These are phyloP conservation scores for Hypoxylon rickii DNA, from an alignment of 495 filamentous ascomycete genomes.

Conservation along the genomic window DNA sequence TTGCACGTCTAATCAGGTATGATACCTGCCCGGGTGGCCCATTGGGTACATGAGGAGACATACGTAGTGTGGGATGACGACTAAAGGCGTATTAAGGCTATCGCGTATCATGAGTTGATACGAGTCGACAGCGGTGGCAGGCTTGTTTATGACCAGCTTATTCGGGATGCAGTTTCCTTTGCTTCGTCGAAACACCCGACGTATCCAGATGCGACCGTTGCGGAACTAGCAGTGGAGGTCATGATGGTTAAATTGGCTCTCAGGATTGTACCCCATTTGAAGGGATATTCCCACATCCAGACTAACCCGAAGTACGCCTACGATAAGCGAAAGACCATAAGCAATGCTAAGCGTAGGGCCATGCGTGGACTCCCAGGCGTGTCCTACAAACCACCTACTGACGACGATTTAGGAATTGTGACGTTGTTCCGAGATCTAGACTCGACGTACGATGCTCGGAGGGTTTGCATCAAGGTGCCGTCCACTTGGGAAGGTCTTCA, in stretches of 20 bases:
- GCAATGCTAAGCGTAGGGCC: constrained; percentile 58
- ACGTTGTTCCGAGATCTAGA: constrained; percentile 53
- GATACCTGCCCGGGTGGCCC: no score
- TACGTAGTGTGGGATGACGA: no score
- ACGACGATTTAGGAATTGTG: constrained; percentile 49
- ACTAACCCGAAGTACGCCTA: constrained; percentile 63
- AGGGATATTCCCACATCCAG: constrained; percentile 62
- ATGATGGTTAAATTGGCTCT: constrained; percentile 63
- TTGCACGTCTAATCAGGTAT: constrained; percentile 72
- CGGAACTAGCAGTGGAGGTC: constrained; percentile 59
- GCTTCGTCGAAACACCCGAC: constrained; percentile 43
- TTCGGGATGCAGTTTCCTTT: constrained; percentile 51
- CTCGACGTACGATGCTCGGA: constrained; percentile 50
- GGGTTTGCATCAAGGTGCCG: constrained; percentile 67
- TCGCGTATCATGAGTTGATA: constrained; percentile 61
- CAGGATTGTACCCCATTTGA: constrained; percentile 55
- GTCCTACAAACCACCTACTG: background rate
- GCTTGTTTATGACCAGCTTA: constrained; percentile 47
- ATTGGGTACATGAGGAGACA: no score
- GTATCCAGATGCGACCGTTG: constrained; percentile 46
- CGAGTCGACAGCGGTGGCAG: constrained; percentile 43
- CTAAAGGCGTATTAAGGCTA: no score
- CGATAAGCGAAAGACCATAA: constrained; percentile 55
- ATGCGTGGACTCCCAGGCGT: background rate
- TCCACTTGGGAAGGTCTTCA: constrained; percentile 67